Base-by-base conservation (phyloP, 148 eudicot genomes). In the Persicaria tinctoria region DNA sequence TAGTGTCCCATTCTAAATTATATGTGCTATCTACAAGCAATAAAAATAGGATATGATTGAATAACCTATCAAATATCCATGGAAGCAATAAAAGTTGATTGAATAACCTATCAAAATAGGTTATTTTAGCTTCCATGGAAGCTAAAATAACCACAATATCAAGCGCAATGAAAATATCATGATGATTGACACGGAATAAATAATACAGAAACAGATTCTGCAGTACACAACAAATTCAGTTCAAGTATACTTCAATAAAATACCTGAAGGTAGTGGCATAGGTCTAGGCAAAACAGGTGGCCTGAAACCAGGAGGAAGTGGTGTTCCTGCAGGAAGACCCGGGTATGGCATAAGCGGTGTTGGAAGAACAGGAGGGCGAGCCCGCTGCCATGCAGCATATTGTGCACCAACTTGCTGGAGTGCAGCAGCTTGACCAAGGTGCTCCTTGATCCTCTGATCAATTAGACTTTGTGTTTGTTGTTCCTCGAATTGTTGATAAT, bases 391-490 rank as follows among this genome's bases (percentile, higher is more conserved):
- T 46, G 83, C 87, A 44, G 83, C 83, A 82, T 81, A 95, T 38
- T 85, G 80, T 73, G 86, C 85, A 76, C 93, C 95, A 23, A 87
- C 86, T 79, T 87, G 89, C 75, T 83, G 88, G 79, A 62, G 87
- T n/a, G 83, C 88, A 9, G 82, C 80, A 51, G 91, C 74, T 80
- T 88, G 92, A 56, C 96, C 93, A 38, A 92, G 91, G 83, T 95
- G 97, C 75, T 92, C 97, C 86, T 90, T 95, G 70, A 95, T 85
- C 86, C 85, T 89, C 79, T 90, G 97, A 76, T 95, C 97, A 44
- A 95, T 85, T 82, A 95, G 79, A 86, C 87, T 88, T 56, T 94
- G 96, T 46, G 86, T 94, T 64, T 88, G 89, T 79, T 94, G 97
- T 75, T 89, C 93, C 84, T 94, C 98, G 78, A 87, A 89, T 77